Conservation (phyloP, 257 asterid genomes). For the Nicotiana knightiana region DNA sequence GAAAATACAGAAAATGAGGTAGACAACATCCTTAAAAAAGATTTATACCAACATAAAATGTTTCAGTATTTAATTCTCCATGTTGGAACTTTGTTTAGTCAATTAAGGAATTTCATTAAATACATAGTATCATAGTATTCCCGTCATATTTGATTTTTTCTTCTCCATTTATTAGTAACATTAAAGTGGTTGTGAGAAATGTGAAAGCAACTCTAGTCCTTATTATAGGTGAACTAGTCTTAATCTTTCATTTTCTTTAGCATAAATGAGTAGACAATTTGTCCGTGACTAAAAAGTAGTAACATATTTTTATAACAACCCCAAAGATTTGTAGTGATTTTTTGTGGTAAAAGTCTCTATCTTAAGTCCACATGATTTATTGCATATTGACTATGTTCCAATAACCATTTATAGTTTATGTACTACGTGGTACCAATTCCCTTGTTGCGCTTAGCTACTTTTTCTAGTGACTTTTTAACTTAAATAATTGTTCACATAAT, state of each 20-base stretch:
- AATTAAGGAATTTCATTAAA: not conserved
- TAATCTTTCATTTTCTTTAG: not conserved
- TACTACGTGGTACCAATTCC: not conserved
- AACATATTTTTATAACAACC: not conserved
- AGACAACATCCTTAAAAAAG: not conserved
- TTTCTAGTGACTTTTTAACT: too few species aligned
- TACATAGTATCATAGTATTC: constrained; percentile 1
- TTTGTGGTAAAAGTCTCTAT: not conserved
- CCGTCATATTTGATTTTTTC: not conserved
- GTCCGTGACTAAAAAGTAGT: not conserved
- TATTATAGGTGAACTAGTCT: not conserved
- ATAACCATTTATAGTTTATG: not conserved
- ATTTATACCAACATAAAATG: not conserved
- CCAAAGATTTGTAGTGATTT: not conserved
- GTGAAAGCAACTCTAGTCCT: constrained; percentile 10
- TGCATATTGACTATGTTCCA: not conserved
- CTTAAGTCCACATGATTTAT: not conserved
- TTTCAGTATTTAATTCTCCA: not conserved
- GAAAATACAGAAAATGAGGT: not conserved
- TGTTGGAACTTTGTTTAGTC: not conserved
- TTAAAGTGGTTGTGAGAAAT: not conserved
- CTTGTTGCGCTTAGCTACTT: not conserved
- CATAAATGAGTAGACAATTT: not conserved
- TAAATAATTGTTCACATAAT: too few species aligned
- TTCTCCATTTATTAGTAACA: not conserved